A percentile compares a stretch with the other conserved stretches of the same genome.
These are phyloP conservation scores for Stemphylium vesicarium DNA, from an alignment of 2,329 filamentous ascomycete species.

Conservation along the genomic window DNA sequence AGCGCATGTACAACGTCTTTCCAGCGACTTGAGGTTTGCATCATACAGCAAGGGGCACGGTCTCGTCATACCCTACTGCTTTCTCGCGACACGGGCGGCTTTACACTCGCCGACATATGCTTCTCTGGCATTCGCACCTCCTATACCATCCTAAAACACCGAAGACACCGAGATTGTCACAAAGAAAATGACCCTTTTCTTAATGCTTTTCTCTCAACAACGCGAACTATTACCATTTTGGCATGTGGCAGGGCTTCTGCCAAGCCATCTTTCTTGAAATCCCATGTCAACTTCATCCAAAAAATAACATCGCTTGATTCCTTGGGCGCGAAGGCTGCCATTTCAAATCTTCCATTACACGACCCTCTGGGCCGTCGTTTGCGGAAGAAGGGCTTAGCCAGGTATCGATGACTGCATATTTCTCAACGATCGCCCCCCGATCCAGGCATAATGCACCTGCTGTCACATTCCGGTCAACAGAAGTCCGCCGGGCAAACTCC, in stretches of 20 bases:
- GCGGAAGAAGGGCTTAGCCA: background rate
- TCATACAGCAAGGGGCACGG: background rate
- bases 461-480: slow-evolving; percentile 4
- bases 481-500: background rate
- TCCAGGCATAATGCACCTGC: background rate
- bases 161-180: background rate
- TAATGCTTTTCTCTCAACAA: background rate
- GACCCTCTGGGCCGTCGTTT: background rate
- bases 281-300: background rate
- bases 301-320: background rate
- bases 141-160: background rate
- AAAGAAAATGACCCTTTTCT: background rate
- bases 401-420: background rate
- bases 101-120: too few species aligned
- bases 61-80: background rate
- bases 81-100: background rate
- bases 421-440: background rate
- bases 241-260: background rate
- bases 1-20: slow-evolving; percentile 1
- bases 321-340: background rate
- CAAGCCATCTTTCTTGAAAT: background rate
- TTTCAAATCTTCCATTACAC: background rate
- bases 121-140: background rate
- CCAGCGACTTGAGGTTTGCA: background rate
- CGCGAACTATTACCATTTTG: background rate